Conservation (phyloP, 163 green algal genomes). For the Volvox carteri region DNA sequence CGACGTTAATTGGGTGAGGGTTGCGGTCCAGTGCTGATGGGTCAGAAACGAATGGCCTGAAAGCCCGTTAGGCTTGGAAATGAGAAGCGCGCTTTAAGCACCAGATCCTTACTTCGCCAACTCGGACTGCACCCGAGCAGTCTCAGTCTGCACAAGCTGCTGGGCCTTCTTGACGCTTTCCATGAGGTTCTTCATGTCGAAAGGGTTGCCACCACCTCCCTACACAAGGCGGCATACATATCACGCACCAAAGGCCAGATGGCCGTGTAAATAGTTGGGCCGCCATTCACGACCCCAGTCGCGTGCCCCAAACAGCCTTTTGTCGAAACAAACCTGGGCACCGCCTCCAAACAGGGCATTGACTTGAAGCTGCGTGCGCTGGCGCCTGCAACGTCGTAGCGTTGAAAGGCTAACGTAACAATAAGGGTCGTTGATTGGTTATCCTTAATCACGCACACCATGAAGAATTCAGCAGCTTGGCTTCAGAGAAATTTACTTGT, state of each 20-base stretch:
- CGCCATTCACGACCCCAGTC: too few species aligned
- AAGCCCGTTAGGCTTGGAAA: too few species aligned
- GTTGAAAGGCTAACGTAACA: too few species aligned
- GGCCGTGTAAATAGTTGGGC: too few species aligned
- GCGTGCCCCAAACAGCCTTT: too few species aligned
- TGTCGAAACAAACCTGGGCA: constrained; percentile 16
- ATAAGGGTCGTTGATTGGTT: background rate
- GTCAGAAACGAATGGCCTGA: too few species aligned
- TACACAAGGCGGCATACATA: background rate
- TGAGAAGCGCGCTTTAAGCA: too few species aligned
- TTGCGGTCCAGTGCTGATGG: too few species aligned
- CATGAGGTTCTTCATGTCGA: constrained; percentile 85
- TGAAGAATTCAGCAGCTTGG: too few species aligned
- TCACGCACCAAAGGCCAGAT: too few species aligned
- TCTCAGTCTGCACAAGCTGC: constrained; percentile 84
- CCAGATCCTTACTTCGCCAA: constrained; percentile 75
- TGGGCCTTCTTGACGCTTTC: constrained; percentile 86
- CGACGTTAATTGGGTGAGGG: background rate
- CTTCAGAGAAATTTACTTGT: background rate
- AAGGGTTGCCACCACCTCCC: constrained; percentile 71
- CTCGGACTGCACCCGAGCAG: constrained; percentile 79
- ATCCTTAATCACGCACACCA: background rate
- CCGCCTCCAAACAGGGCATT: constrained; percentile 53
- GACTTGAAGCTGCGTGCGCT: constrained; percentile 28
- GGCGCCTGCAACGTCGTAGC: constrained; percentile 16